These are phyloP conservation scores for Podochytrium sp. DNA, from an alignment of 192 early-diverging fungal genomes.

Conservation along the genomic window DNA sequence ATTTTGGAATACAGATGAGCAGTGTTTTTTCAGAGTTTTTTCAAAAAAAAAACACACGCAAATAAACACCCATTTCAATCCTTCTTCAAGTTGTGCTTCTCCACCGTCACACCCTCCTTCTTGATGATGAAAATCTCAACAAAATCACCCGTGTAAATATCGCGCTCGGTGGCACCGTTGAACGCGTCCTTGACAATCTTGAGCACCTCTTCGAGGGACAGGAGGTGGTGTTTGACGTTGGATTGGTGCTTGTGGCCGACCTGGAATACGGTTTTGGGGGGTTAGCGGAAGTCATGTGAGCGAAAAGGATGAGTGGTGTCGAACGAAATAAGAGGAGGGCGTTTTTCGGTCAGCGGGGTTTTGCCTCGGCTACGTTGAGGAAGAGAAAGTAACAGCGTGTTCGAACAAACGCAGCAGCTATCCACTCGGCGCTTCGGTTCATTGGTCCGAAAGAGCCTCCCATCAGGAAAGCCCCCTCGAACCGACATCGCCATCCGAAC, in stretches of 20 bases:
- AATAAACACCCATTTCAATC: conserved; percentile 64
- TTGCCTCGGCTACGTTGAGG: no score
- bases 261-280: conserved; percentile 29
- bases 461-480: no score
- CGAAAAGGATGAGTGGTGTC: not conserved
- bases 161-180: conserved; percentile 94
- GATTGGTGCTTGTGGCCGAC: conserved; percentile 77
- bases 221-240: conserved; percentile 35
- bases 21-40: not conserved
- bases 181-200: conserved; percentile 94
- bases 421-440: no score
- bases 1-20: not conserved
- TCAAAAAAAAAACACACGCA: not conserved
- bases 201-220: conserved; percentile 67
- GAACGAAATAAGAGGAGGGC: not conserved
- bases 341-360: no score
- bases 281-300: not conserved
- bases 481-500: no score
- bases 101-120: conserved; percentile 73
- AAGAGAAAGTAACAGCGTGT: no score
- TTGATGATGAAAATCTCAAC: conserved; percentile 91
- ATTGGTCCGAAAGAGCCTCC: no score
- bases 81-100: conserved; percentile 81
- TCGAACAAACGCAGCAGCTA: no score
- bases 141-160: conserved; percentile 97